These are phyloP conservation scores for Urostyla sp. DNA, from an alignment of 73 alveolate species.

Conservation along the genomic window DNA sequence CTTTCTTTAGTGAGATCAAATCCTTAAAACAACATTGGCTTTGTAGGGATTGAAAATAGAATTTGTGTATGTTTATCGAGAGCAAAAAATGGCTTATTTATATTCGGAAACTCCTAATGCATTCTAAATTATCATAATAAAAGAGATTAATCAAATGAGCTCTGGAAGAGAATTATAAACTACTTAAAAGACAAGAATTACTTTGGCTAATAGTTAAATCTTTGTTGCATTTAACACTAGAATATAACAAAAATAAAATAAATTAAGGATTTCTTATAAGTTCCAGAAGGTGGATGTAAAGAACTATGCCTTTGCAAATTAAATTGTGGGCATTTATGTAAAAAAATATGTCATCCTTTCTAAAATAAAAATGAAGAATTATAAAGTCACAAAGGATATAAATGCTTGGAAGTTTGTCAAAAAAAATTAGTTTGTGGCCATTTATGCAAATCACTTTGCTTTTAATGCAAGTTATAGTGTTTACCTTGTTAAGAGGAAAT, in stretches of 20 bases:
- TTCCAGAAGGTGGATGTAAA: conserved; percentile 80
- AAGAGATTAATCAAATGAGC: background rate
- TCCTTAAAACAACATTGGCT: conserved; percentile 61
- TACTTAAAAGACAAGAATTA: conserved; percentile 38
- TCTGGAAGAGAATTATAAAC: conserved; percentile 65
- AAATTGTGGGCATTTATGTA: conserved; percentile 75
- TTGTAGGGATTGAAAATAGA: conserved; percentile 70
- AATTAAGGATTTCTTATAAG: conserved; percentile 56
- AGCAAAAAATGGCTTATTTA: conserved; percentile 81
- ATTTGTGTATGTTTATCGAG: conserved; percentile 82
- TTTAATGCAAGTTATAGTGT: background rate
- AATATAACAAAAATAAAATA: conserved; percentile 41
- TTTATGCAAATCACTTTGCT: background rate
- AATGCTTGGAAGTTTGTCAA: background rate
- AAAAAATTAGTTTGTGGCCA: background rate
- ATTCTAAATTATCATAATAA: background rate
- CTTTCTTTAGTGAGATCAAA: conserved; percentile 80
- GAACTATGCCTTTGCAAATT: conserved; percentile 54
- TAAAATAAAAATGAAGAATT: background rate
- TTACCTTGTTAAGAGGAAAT: no score
- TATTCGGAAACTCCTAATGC: conserved; percentile 72
- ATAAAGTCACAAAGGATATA: background rate
- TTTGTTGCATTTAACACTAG: conserved; percentile 65
- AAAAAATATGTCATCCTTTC: conserved; percentile 52
- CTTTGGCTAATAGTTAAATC: conserved; percentile 11